Evolutionary conservation across 164 flowering plant genomes (phyloP), one percentile per base, ranked within the genome.

Genomic region (Nelumbo lutea): DNA sequence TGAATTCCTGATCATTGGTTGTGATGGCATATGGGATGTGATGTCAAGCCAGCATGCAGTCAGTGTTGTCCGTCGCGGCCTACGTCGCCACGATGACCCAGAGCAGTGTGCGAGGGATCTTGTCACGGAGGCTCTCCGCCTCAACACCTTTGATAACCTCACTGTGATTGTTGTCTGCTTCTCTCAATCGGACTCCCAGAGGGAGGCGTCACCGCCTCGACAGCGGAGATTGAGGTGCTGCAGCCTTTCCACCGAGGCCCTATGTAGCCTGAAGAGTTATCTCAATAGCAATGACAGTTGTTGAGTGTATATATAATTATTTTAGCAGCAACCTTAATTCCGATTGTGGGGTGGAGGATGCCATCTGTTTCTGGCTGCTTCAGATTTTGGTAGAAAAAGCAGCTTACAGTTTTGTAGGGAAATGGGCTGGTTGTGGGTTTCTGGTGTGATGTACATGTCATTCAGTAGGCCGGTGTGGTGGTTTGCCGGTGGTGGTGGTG

Each of bases 11-110:
- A 86, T 93, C 58, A 81, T 93, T 6, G 96, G 87, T 1, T 93
- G 97, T 43, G 98, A 93, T 62, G 97, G 98, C 13, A 83, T 93
- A 15, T 93, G 98, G 98, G 98, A 93, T 77, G 93, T 85, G 46
- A 85, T 93, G 90, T 71, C 94, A 1, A 93, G 93, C 76, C 88
- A 93, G 73, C 82, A 88, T 13, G 98, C 98, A 2, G 96, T 91
- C 0, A 75, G 80, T 61, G 66, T 89, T 13, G 96, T 87, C 14
- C 87, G 88, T 11, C 84, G 87, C 46, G 90, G 88, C 42, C 88
- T 93, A 2, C 70, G 85, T 58, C 73, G 85, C 70, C 89, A 89
- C 47, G 86, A 86, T 67, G 85, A 91, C 73, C 98, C 97, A n/a
- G 81, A 83, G 67, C 82, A 83, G 64, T 84, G 88, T 70, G 97